Evolutionary conservation across 257 asterid species (phyloP), one percentile per base, ranked within the genome.

Genomic region (Solanum ossicruentum): DNA sequence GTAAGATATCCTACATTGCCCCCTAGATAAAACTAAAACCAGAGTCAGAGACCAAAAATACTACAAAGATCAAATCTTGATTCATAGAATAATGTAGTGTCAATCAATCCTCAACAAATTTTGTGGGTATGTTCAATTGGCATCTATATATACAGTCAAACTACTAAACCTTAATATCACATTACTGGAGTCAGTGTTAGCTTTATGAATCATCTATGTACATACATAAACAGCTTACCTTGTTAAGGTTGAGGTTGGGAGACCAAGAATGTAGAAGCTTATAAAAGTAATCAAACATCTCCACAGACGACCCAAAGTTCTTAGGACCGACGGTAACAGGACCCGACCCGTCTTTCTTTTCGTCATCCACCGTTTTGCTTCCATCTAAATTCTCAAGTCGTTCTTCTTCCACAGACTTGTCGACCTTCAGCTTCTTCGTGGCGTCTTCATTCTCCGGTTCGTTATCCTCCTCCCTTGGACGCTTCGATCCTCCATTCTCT

Each of bases 221-320:
- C 6, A 72, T 71, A 12, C 10, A 49, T 21, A 13, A 49, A 49
- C 6, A 23, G 7, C 45, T 52, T 89, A 95, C 99, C 99, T 92
- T 94, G 69, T 93, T 96, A 52, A 96, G 69, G 84, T 86, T 84
- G 83, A 94, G 51, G 65, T 96, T 91, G 43, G 97, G 73, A 20
- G 93, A 71, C 99, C 98, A 96, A 43, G 84, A 45, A 78, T 90
- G 98, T 63, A 96, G 94, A 86, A 96, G 91, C 91, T 92, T 94
- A 84, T 78, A 87, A 87, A 94, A 94, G 86, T 94, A 95, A 91
- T 95, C 98, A 82, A 89, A 95, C 89, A 94, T 87, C 86, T 89
- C 95, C 18, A 90, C 92, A 3, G 98, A 88, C 17, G 97, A 87
- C 8, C 69, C 91, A 85, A 95, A 95, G 18, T 85, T 86, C 91